These are phyloP conservation scores for Andrographis paniculata DNA, from an alignment of 305 asterid species.

Conservation along the genomic window DNA sequence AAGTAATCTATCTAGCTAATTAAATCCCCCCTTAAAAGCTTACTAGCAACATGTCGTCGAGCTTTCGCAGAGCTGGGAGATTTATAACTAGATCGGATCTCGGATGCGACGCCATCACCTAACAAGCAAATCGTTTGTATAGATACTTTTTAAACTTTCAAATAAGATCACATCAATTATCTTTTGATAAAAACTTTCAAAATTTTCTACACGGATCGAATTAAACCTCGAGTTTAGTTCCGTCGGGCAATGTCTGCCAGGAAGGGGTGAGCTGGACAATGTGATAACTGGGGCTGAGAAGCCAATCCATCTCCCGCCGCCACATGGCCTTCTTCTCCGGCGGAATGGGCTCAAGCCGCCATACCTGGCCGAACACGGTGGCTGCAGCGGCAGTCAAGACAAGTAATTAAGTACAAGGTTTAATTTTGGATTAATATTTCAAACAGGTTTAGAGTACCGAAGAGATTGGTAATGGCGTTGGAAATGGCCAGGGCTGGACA, in stretches of 20 bases:
- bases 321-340: constrained; percentile 74
- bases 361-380: constrained; percentile 86
- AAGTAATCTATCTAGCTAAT: background rate
- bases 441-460: constrained; percentile 39
- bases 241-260: constrained; percentile 86
- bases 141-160: too few relatives aligned
- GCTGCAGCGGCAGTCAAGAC: constrained; percentile 50
- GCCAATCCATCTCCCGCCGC: constrained; percentile 88
- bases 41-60: constrained; percentile 84
- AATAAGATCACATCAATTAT: too few relatives aligned
- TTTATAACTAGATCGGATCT: constrained; percentile 66
- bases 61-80: constrained; percentile 93
- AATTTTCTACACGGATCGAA: background rate
- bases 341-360: constrained; percentile 88
- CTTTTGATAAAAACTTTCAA: background rate
- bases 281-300: constrained; percentile 70
- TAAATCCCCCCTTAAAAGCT: too few relatives aligned
- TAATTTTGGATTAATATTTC: background rate
- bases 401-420: background rate
- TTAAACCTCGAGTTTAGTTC: constrained; percentile 76
- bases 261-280: constrained; percentile 75
- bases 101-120: constrained; percentile 83
- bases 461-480: constrained; percentile 79
- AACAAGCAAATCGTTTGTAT: constrained; percentile 4
- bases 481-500: constrained; percentile 89